phyloP scores from a whole-genome alignment of 495 filamentous ascomycete species.

The Podospora sp. region DNA sequence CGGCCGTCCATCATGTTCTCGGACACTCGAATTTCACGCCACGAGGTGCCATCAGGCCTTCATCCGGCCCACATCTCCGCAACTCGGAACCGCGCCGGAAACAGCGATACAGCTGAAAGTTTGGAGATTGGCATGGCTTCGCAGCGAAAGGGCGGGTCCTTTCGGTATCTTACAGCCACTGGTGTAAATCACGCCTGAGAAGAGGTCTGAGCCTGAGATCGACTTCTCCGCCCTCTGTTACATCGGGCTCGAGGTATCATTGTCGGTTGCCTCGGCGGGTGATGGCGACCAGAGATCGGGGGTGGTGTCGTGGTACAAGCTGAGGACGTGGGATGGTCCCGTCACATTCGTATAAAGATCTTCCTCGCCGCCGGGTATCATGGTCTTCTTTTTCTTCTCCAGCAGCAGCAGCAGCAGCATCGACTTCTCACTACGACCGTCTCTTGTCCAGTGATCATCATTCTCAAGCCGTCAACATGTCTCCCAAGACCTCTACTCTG shows the following conservation, averaged over 20 bases:
- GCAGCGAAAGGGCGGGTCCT: too few species aligned
- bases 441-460: not conserved
- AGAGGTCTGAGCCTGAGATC: too few species aligned
- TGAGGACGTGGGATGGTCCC: not conserved
- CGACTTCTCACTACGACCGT: constrained; percentile 2
- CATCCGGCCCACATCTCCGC: constrained; percentile 19
- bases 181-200: too few species aligned
- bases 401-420: constrained; percentile 4
- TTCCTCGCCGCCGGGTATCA: not conserved
- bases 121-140: too few species aligned
- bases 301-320: not conserved
- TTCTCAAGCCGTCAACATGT: constrained; percentile 3
- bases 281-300: not conserved
- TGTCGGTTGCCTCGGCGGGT: not conserved
- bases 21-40: not conserved
- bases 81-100: too few species aligned
- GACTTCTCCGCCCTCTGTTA: constrained; percentile 15
- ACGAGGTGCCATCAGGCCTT: not conserved
- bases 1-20: not conserved
- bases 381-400: not conserved
- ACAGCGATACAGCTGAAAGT: too few species aligned
- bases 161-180: too few species aligned
- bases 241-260: constrained; percentile 20
- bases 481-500: constrained; percentile 35
- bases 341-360: constrained; percentile 20